Evolutionary conservation across 2,329 filamentous ascomycete genomes (phyloP), one percentile per base, ranked within the genome.

Genomic region (Huntiella savannae): DNA sequence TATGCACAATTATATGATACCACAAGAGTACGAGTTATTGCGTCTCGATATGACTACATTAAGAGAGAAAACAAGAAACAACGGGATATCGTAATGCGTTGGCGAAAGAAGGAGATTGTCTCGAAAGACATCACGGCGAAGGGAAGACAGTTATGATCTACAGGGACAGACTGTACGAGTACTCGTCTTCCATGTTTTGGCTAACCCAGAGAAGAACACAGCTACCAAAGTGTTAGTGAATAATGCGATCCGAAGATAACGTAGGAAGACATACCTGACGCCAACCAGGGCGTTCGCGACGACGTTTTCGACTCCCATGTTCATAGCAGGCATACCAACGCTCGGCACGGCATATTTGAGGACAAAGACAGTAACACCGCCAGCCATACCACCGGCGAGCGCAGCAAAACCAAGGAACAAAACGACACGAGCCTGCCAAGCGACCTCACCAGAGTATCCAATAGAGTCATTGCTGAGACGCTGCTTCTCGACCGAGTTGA

Each of bases 141-240:
- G 17, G 36, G 15, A 49, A 36, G 16, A 46, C 22, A 41, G 37
- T 36, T 16, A 34, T 39, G 13, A 43, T 43, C 62, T 59, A 77
- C 52, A 80, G 64, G 50, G 75, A 68, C 53, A 80, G 60, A 59
- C 78, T 79, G 60, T 80, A 80, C 40, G 74, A 70, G 54, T 79
- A 80, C 60, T 80, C 76, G 55, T 79, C 76, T 63, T 80, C 76
- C 72, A 80, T 79, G 55, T 80, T 80, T 66, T 80, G 76, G 61
- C 71, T 76, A 47, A 80, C 61, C 76, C 76, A 80, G 37, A 80
- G 66, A 50, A 79, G 70, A 41, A 77, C 74, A 16, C 71, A 71
- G 60, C 73, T 75, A 52, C 12, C 8, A 47, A 59, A 55, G 3
- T 39, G 12, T 12, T 8, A 17, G 33, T 44, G 41, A 35, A 39